phyloP scores from a whole-genome alignment of 306 rosid genomes.

The Quercus wislizeni region DNA sequence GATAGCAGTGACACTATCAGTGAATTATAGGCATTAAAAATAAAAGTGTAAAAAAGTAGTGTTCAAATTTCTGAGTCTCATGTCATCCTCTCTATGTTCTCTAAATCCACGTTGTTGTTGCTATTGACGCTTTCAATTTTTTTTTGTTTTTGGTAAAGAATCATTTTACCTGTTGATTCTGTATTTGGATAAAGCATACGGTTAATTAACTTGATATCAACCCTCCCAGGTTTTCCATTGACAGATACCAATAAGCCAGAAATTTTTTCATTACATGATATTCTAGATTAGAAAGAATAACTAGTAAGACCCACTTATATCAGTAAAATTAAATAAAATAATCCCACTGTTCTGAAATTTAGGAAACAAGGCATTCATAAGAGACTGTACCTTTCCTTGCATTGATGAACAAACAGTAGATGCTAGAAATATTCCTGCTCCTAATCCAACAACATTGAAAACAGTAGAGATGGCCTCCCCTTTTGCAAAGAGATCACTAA shows the following conservation, averaged over 20 bases:
- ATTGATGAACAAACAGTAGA: slow-evolving; percentile 84
- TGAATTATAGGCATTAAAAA: background rate
- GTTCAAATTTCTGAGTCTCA: background rate
- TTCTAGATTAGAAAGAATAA: background rate
- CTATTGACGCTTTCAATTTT: background rate
- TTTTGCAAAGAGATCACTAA: slow-evolving; percentile 96
- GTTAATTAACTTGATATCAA: background rate
- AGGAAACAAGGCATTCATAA: background rate
- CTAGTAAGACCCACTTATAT: background rate
- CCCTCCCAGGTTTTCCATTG: slow-evolving; percentile 5
- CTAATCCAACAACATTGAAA: slow-evolving; percentile 85
- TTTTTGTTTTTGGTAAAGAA: background rate
- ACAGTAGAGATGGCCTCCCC: slow-evolving; percentile 99
- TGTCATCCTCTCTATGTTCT: background rate
- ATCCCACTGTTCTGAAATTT: background rate
- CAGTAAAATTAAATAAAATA: background rate
- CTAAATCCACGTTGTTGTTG: background rate
- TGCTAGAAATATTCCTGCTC: slow-evolving; percentile 90
- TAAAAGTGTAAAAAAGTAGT: background rate
- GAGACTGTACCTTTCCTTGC: slow-evolving; percentile 79
- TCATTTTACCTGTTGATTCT: background rate
- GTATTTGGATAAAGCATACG: background rate
- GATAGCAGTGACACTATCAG: background rate
- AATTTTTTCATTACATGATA: background rate
- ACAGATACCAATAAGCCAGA: background rate